Conservation (phyloP, 2,329 filamentous ascomycete genomes). For the Trichophyton schoenleinii region DNA sequence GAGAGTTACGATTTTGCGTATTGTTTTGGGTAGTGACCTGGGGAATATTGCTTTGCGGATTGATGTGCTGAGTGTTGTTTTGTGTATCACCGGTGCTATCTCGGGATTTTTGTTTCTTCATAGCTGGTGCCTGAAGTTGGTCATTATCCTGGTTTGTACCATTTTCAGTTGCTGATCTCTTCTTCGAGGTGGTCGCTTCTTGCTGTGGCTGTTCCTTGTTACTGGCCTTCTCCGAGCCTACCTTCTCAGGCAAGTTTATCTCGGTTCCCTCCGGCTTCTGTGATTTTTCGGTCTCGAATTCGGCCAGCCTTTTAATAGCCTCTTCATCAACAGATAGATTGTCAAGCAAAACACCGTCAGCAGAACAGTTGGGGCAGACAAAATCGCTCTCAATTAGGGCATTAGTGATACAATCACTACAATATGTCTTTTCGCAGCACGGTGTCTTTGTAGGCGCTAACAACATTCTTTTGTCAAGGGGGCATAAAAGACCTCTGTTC, state of each 20-base stretch:
- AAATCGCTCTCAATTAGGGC: constrained; percentile 97
- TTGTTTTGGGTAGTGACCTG: neutral
- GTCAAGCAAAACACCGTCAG: constrained; percentile 84
- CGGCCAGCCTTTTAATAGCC: constrained; percentile 62
- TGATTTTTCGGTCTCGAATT: constrained; percentile 49
- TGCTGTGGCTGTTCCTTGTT: constrained; percentile 14
- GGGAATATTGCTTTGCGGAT: neutral
- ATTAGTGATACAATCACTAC: constrained; percentile 99
- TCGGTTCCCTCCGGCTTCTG: constrained; percentile 31
- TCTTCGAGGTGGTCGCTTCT: constrained; percentile 45
- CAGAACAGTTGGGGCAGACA: constrained; percentile 81
- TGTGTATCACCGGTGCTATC: constrained; percentile 16
- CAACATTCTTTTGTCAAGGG: constrained; percentile 95
- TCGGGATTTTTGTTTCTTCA: constrained; percentile 36
- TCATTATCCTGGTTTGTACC: constrained; percentile 46
- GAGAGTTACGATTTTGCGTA: neutral
- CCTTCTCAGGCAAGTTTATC: neutral
- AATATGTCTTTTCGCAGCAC: constrained; percentile 96
- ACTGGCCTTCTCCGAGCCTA: neutral
- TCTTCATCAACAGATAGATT: constrained; percentile 76
- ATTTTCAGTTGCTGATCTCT: constrained; percentile 66
- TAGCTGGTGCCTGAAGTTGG: constrained; percentile 24
- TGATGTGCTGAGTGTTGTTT: neutral
- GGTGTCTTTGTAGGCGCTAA: constrained; percentile 98
- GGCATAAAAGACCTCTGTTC: constrained; percentile 79